A percentile compares a stretch with the other conserved stretches of the same genome.
Evolutionary conservation across 306 rosid genomes (phyloP).

Genomic region (barrel medic (Medicago truncatula)): DNA sequence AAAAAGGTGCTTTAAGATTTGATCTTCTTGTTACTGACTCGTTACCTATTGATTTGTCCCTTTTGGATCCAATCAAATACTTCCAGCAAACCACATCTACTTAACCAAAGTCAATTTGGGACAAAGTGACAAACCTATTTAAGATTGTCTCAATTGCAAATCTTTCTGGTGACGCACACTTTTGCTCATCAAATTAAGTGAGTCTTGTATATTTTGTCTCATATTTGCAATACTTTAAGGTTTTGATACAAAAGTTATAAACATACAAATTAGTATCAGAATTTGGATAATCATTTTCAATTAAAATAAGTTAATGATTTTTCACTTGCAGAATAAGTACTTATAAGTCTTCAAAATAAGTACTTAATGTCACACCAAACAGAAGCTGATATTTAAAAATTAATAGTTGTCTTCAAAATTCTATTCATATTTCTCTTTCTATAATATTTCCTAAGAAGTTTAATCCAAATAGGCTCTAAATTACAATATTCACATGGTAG

Average conservation of each 20-base stretch:
- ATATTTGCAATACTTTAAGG: no score
- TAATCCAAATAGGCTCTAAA: neutral
- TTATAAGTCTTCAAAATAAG: no score
- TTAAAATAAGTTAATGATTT: neutral
- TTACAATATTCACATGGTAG: slow-evolving; percentile 13
- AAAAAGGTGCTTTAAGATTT: slow-evolving; percentile 30
- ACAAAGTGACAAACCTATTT: slow-evolving; percentile 37
- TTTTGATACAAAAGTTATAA: no score
- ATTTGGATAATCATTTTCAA: no score
- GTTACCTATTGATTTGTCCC: slow-evolving; percentile 22
- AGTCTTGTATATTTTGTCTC: neutral
- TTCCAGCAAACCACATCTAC: slow-evolving; percentile 2
- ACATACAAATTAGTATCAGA: neutral
- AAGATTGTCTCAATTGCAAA: slow-evolving; percentile 8
- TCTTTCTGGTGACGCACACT: neutral
- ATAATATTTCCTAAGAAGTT: slow-evolving; percentile 18
- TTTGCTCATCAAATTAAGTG: neutral
- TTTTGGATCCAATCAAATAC: slow-evolving; percentile 27
- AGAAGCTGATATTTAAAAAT: neutral
- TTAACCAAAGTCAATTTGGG: slow-evolving; percentile 13
- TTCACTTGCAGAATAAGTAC: neutral
- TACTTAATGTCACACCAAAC: neutral
- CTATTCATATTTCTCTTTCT: neutral
- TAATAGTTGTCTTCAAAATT: neutral
- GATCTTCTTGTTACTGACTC: neutral